Base-by-base conservation (phyloP, 1,284 basidiomycete species). In the Ceratobasidium sp. region DNA sequence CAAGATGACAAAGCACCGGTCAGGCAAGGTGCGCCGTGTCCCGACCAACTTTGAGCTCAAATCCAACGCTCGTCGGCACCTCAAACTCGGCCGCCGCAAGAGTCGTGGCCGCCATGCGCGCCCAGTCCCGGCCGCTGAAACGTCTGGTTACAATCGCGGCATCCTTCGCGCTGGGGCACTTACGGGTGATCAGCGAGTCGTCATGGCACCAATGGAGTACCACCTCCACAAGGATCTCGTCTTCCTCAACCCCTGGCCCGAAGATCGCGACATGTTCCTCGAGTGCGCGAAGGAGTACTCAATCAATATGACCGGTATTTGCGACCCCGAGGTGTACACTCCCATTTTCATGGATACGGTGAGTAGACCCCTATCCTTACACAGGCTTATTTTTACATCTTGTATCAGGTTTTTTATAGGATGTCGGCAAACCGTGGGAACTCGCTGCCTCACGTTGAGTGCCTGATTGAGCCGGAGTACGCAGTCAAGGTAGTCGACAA, bases 261-360 rank as follows among this genome's bases (percentile, higher is more conserved):
- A 54, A 33, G 66, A 68, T 20, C 66, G 26, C 6, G 66, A 68
- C 6, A 28, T 5, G 23, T 68, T 54, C n/a, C 28, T 68, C 20
- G 23, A 40, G 48, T 23, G 33, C 12, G 66, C 66, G 15, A 10
- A 54, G 20, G 26, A 54, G 15, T 68, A 68, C 13, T 4, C 66
- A 3, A 28, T 38, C 9, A 9, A 68, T 4, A 38, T 68, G 48
- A 54, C 66, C 1, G 50, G 50, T 1, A 54, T 54, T 38, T 20
- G 12, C 10, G 50, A 50, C 15, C 23, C 66, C 13, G 15, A 68
- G 9, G 33, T 68, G 1, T 54, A 20, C 9, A 68, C 66, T n/a
- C 50, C 13, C 28, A 68, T 33, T 15, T 68, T 54, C 50, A 54
- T 40, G 33, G 50, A 68, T 68, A 68, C 66, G 13, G 66, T 68